Evolutionary conservation across 2,329 filamentous ascomycete species (phyloP), one percentile per base, ranked within the genome.

Genomic region (Alternaria sp.): DNA sequence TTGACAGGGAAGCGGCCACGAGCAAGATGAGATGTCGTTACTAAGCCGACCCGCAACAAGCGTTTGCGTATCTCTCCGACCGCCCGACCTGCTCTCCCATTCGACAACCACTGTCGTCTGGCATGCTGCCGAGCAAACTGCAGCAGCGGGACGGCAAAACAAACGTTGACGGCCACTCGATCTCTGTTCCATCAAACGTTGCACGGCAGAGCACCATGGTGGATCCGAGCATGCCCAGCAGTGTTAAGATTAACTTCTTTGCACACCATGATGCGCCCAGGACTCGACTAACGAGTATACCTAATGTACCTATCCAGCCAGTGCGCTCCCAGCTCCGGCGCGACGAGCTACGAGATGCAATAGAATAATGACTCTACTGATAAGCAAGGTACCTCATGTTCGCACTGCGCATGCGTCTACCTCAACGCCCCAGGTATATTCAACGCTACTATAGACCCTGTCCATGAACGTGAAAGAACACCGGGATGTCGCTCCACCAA

Each of bases 281-380:
- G 19, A 15, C 17, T 62, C 43, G 55, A 63, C 57, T 54, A 49
- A 52, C 46, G 54, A 62, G 19, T 32, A 62, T 61, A 66, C 56
- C 44, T 32, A 68, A 62, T 63, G 59, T 40, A 47, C 19, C 32
- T 61, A 23, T 57, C 45, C 45, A 64, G 19, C 63, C 58, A 69
- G 60, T 60, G 56, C 59, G 46, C 64, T 57, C 62, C 52, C 30
- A 61, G 54, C 44, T 50, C 59, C 61, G 66, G 56, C 57, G 44
- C 40, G 17, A 57, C 28, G 32, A 26, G 30, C 66, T 61, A 73
- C 67, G 66, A 74, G 65, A 74, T 74, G 69, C 57, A 62, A 72
- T 74, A 59, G 69, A 70, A 72, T 75, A 76, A 74, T 64, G 66
- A 52, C 64, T 69, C 59, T 62, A 69, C 72, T 70, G 74, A 77